phyloP scores from a whole-genome alignment of 2,329 filamentous ascomycete species.

The Botrytis pseudocinerea region DNA sequence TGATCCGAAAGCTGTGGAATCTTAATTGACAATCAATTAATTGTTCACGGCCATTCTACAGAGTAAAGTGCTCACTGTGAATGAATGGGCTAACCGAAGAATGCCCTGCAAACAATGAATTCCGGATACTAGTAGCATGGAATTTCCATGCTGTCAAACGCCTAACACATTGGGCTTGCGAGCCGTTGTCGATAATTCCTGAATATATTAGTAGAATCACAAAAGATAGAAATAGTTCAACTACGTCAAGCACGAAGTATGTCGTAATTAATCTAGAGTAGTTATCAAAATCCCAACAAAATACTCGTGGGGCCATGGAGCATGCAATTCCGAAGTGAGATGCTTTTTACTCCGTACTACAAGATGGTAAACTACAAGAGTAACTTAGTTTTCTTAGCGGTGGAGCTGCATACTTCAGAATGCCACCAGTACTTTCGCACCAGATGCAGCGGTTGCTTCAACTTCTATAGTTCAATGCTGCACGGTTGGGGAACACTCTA shows the following conservation, averaged over 20 bases:
- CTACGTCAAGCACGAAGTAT: neutral
- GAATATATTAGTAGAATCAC: neutral
- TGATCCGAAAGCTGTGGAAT: neutral
- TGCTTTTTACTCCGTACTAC: neutral
- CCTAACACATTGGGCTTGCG: neutral
- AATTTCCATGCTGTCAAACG: neutral
- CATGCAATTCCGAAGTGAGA: neutral
- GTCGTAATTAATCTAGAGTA: neutral
- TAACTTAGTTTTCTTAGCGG: neutral
- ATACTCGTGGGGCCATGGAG: neutral
- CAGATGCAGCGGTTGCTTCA: neutral
- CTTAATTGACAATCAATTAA: neutral
- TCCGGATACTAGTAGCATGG: neutral
- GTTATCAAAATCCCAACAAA: neutral
- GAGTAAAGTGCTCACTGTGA: neutral
- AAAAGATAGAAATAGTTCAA: neutral
- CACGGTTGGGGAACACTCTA: constrained; percentile 1
- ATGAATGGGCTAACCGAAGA: neutral
- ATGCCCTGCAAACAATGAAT: neutral
- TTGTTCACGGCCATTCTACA: neutral
- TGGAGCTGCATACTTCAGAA: neutral
- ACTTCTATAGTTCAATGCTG: neutral
- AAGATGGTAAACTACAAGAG: neutral
- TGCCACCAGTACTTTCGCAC: neutral
- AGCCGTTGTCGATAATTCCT: neutral